These are phyloP conservation scores for Rhodotorula kratochvilovae DNA, from an alignment of 768 basidiomycete species.

Conservation along the genomic window DNA sequence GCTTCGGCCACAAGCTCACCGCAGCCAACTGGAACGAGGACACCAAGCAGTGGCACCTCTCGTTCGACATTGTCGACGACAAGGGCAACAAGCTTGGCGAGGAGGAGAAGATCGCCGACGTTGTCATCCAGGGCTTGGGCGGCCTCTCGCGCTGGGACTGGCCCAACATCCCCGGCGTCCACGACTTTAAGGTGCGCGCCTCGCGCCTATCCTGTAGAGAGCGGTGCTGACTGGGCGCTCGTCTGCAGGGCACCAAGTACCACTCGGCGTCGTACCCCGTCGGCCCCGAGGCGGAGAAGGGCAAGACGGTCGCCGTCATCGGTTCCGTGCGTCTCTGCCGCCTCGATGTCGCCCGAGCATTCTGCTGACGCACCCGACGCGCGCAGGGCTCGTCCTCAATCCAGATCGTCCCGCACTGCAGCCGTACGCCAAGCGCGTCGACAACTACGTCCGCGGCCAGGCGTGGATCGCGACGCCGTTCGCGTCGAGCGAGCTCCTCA, in stretches of 20 bases:
- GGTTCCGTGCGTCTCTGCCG: slow-evolving; percentile 30
- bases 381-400: slow-evolving; percentile 35
- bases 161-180: slow-evolving; percentile 62
- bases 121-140: slow-evolving; percentile 59
- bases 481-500: slow-evolving; percentile 28
- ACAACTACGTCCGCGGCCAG: slow-evolving; percentile 35
- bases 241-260: slow-evolving; percentile 53
- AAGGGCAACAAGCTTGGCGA: slow-evolving; percentile 44
- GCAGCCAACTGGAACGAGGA: slow-evolving; percentile 56
- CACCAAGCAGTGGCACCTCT: slow-evolving; percentile 58
- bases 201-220: too few species aligned
- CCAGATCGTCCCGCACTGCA: slow-evolving; percentile 37
- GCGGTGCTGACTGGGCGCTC: too few species aligned
- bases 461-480: slow-evolving; percentile 37
- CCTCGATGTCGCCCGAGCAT: neutral
- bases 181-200: slow-evolving; percentile 51
- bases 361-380: neutral
- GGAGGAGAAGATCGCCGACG: slow-evolving; percentile 57
- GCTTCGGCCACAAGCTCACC: slow-evolving; percentile 41
- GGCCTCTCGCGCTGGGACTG: slow-evolving; percentile 58
- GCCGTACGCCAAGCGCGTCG: slow-evolving; percentile 16
- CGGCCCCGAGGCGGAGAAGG: slow-evolving; percentile 37
- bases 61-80: slow-evolving; percentile 45
- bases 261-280: slow-evolving; percentile 64
- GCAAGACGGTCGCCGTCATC: slow-evolving; percentile 45